Base-by-base conservation (phyloP, 345 rosid species). In the Xanthoceras sorbifolium region DNA sequence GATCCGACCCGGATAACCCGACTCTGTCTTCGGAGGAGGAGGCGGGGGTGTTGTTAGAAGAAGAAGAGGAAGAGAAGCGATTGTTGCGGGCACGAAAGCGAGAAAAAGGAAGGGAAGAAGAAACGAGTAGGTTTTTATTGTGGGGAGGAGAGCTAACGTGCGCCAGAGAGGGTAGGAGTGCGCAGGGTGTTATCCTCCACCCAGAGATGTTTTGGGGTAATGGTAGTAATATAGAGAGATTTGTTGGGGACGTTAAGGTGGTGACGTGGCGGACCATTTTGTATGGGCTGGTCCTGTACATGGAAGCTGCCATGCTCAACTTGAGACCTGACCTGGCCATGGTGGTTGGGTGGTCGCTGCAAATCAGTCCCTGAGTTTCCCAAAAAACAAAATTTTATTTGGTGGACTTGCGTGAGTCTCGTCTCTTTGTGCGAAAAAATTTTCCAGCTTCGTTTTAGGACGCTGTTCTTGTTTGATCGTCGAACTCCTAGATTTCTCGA, bases 231-330 rank as follows among this genome's bases (percentile, higher is more conserved):
- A 72, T 44, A 54, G 57, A 67, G 54, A 28, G 69, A 36, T 74
- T 68, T 15, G 28, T 11, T 11, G 44, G 25, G 48, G 52, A 0
- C 26, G 44, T 23, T 25, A 36, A 3, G 63, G 34, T 2, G 64
- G 72, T 59, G 76, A 85, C 32, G 74, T 82, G 63, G 76, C 87
- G 86, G 77, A 69, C 80, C 72, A 74, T 72, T 40, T 80, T 69
- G 78, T 46, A 71, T 23, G 80, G 73, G 15, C n/a, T 62, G 63
- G 63, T 46, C 78, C 48, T 17, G 1, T 15, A 64, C 81, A 77
- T 42, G 9, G 78, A 79, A 50, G 86, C 76, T 40, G 76, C 77
- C 66, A 79, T 38, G 50, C 64, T 63, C 20, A 70, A 82, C 71
- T 80, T 82, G 22, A 74, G 80, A 66, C 71, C 50, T 48, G 78